Conservation (phyloP, 2,329 filamentous ascomycete species). For the Amesomyces nigricolor region DNA sequence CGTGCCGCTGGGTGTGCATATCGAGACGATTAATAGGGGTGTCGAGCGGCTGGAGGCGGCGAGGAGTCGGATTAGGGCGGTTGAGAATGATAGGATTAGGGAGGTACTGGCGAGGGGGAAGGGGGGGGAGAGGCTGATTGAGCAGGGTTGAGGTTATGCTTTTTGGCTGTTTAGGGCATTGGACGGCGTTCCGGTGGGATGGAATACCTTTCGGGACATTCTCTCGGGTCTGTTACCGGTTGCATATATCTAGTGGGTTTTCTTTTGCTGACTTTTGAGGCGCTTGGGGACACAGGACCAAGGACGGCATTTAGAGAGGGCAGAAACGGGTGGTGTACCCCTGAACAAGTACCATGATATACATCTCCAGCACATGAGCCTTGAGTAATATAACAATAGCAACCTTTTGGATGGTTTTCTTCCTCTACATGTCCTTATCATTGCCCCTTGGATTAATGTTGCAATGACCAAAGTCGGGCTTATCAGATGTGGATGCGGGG, state of each 20-base stretch:
- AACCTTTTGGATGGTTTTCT: background rate
- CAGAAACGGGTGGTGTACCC: background rate
- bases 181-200: background rate
- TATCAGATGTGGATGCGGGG: slow-evolving; percentile 20
- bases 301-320: background rate
- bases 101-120: slow-evolving; percentile 46
- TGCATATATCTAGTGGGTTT: background rate
- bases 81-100: slow-evolving; percentile 54
- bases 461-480: slow-evolving; percentile 7
- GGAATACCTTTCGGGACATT: background rate
- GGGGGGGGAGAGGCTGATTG: slow-evolving; percentile 30
- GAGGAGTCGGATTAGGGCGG: slow-evolving; percentile 51
- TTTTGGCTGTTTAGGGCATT: background rate
- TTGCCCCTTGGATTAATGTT: background rate
- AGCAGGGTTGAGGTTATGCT: slow-evolving; percentile 7
- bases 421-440: slow-evolving; percentile 5
- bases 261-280: background rate
- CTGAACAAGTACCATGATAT: no score
- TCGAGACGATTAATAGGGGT: slow-evolving; percentile 67
- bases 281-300: slow-evolving; percentile 4
- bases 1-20: slow-evolving; percentile 66
- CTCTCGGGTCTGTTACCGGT: background rate
- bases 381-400: no score
- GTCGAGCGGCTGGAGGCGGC: slow-evolving; percentile 66
- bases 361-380: no score